Base-by-base conservation (phyloP, 2,329 filamentous ascomycete genomes). In the Mariannaea elegans region DNA sequence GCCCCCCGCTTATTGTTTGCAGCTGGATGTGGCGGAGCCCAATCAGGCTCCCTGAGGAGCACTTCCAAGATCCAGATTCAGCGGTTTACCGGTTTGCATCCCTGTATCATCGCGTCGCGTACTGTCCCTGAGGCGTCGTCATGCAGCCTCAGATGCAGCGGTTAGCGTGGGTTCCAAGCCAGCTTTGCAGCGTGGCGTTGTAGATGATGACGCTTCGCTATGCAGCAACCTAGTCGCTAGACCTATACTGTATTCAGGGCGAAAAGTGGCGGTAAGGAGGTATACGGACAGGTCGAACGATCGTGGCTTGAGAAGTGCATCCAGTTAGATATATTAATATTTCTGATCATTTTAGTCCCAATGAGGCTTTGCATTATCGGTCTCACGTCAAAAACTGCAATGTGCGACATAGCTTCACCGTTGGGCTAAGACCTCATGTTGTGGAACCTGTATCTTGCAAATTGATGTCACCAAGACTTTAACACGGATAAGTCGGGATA, bases 1-100 rank as follows among this genome's bases (percentile, higher is more conserved):
- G 59, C 59, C 52, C 38, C 38, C 49, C 58, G 47, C 53, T 57
- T 52, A 41, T 54, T 24, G 13, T 7, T 9, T 21, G 36, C 23
- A 41, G 31, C 29, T 32, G 52, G 24, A 44, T 16, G 42, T 38
- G 32, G 38, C 44, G 44, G 29, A 45, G 49, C 6, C 14, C 38
- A n/a, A 44, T 44, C 14, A 13, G 49, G 49, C 49, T 48, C 44
- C 49, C 56, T 59, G 14, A 36, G 32, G 12, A 24, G 41, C 12
- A 9, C 3, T 41, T 41, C 21, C 12, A 34, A 34, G 32, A 59
- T 58, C 24, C 21, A 44, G 41, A 27, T 16, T 41, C 41, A 34
- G n/a, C 21, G 18, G 13, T n/a, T 49, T 23, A 12, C 7, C 32
- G 2, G 23, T 32, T 29, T 31, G 45, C 10, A 36, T 36, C 32